Conservation (phyloP, 2,329 filamentous ascomycete species). For the Fusarium humuli region DNA sequence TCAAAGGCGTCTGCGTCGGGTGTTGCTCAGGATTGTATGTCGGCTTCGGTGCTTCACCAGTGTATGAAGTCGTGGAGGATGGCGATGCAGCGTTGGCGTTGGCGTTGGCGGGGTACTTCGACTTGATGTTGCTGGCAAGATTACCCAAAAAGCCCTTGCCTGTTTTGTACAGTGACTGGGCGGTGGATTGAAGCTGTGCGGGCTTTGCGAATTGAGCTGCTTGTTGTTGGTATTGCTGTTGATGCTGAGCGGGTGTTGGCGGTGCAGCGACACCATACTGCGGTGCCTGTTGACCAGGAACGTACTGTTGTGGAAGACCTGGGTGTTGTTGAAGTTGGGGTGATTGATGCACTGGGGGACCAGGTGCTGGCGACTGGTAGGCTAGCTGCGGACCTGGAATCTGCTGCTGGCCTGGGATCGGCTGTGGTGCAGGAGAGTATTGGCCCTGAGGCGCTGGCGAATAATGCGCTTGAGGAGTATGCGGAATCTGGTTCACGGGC, state of each 20-base stretch:
- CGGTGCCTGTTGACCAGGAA: not conserved
- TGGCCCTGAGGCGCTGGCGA: not conserved
- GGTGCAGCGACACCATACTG: conserved; percentile 20
- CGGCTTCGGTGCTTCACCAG: conserved; percentile 9
- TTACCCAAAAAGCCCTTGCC: conserved; percentile 27
- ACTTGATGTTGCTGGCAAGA: conserved; percentile 32
- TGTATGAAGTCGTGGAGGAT: not conserved
- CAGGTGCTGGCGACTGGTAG: not conserved
- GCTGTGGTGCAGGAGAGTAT: not conserved
- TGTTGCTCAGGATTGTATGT: conserved; percentile 7
- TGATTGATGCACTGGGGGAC: not conserved
- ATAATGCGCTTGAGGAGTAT: not conserved
- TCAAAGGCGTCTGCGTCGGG: conserved; percentile 5
- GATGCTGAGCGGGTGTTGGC: conserved; percentile 18
- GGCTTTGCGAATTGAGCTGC: conserved; percentile 23
- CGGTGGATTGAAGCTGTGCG: conserved; percentile 5
- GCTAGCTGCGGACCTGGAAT: not conserved
- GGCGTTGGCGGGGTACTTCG: conserved; percentile 23
- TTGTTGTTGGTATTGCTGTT: conserved; percentile 19
- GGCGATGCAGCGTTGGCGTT: not conserved
- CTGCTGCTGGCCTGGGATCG: not conserved
- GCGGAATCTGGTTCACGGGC: not conserved
- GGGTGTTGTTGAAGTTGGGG: not conserved
- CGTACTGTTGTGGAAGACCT: conserved; percentile 11
- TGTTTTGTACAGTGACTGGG: conserved; percentile 19